Conservation (phyloP, 495 filamentous ascomycete species). For the Pyrenula aspistea region DNA sequence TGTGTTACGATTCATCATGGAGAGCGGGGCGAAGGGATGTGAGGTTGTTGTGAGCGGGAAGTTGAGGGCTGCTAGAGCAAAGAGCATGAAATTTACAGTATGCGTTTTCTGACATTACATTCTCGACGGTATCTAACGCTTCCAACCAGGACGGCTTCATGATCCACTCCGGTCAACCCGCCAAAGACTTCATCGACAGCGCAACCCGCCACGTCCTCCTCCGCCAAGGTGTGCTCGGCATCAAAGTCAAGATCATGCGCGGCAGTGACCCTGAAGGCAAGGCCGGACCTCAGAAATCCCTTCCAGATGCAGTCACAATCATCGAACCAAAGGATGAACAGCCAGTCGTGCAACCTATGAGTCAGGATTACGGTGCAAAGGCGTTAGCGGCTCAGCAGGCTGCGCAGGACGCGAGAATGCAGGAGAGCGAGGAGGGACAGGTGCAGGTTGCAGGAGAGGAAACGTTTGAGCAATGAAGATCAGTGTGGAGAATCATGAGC, state of each 20-base stretch:
- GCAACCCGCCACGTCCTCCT: slow-evolving; percentile 98
- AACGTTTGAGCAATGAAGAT: neutral
- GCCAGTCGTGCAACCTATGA: slow-evolving; percentile 81
- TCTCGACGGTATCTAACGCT: too few species aligned
- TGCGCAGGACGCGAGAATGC: slow-evolving; percentile 40
- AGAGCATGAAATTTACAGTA: slow-evolving; percentile 99
- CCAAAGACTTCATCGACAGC: slow-evolving; percentile 97
- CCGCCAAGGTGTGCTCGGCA: slow-evolving; percentile 97
- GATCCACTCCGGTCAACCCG: slow-evolving; percentile 99
- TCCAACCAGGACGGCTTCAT: slow-evolving; percentile 83
- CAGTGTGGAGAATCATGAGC: too few species aligned
- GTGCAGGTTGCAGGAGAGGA: neutral
- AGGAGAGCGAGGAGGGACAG: slow-evolving; percentile 20
- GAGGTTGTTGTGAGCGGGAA: slow-evolving; percentile 99
- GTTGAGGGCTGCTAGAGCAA: slow-evolving; percentile 94
- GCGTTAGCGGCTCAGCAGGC: slow-evolving; percentile 74
- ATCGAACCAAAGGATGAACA: slow-evolving; percentile 99
- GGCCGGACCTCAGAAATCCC: slow-evolving; percentile 87
- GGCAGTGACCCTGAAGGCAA: slow-evolving; percentile 99
- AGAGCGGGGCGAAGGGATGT: slow-evolving; percentile 97
- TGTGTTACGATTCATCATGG: slow-evolving; percentile 99
- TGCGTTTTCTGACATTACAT: slow-evolving; percentile 14
- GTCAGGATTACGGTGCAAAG: slow-evolving; percentile 98
- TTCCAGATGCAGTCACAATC: slow-evolving; percentile 96
- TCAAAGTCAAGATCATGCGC: slow-evolving; percentile 99